Conservation (phyloP, 768 basidiomycete genomes). For the Fistulinella prunicolor region DNA sequence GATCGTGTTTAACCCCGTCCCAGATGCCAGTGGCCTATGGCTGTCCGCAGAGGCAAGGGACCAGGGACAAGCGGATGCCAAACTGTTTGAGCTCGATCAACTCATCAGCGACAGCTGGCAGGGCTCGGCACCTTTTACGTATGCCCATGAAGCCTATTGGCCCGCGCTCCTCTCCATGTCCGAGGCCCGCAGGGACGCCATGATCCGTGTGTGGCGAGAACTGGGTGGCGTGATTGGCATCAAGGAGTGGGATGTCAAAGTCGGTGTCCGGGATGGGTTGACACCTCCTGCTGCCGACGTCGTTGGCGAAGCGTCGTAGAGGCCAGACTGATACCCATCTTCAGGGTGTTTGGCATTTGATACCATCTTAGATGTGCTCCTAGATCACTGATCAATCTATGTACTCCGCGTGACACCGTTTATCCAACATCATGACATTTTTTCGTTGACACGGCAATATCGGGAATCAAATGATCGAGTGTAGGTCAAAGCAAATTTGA, state of each 20-base stretch:
- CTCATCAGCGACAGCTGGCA: slow-evolving; percentile 71
- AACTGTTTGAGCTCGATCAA: slow-evolving; percentile 63
- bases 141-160: slow-evolving; percentile 77
- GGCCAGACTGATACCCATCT: not conserved
- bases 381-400: not conserved
- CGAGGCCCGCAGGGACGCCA: slow-evolving; percentile 44
- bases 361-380: slow-evolving; percentile 2
- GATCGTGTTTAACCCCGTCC: slow-evolving; percentile 67
- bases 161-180: slow-evolving; percentile 55
- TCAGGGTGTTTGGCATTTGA: not conserved
- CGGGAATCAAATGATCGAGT: not conserved
- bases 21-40: slow-evolving; percentile 26
- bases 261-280: slow-evolving; percentile 19
- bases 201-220: slow-evolving; percentile 61
- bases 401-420: not conserved
- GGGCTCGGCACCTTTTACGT: slow-evolving; percentile 64
- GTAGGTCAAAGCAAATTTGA: slow-evolving; percentile 2
- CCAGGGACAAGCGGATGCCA: slow-evolving; percentile 13
- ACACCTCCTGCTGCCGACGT: not conserved
- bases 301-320: slow-evolving; percentile 11
- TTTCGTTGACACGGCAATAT: too few relatives aligned
- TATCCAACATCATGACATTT: too few relatives aligned
- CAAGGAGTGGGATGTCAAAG: slow-evolving; percentile 79
- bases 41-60: slow-evolving; percentile 22
- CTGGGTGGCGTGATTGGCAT: slow-evolving; percentile 69